phyloP scores from a whole-genome alignment of 345 rosid species.

The Brassica nigra region DNA sequence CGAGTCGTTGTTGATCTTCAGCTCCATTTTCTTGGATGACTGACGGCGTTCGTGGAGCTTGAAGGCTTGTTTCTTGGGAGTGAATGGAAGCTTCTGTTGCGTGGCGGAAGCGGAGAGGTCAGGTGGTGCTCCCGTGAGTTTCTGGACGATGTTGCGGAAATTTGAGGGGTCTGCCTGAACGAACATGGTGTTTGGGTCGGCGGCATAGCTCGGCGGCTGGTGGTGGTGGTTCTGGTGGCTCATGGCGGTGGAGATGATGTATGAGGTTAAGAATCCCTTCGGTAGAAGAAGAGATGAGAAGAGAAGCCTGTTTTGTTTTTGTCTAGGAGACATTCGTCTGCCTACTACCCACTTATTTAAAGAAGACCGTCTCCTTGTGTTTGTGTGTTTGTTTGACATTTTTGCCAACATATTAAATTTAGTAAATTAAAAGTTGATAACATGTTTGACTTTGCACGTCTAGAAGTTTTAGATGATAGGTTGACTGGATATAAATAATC shows the following conservation, averaged over 20 bases:
- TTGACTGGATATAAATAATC: slow-evolving; percentile 5
- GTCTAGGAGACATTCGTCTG: slow-evolving; percentile 36
- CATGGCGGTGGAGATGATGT: slow-evolving; percentile 34
- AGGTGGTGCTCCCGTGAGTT: slow-evolving; percentile 80
- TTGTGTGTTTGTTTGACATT: neutral
- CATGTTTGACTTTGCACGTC: slow-evolving; percentile 40
- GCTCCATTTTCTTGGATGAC: slow-evolving; percentile 64
- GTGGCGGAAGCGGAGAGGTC: slow-evolving; percentile 45
- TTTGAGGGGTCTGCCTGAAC: slow-evolving; percentile 87
- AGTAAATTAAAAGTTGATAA: neutral
- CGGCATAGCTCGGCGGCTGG: slow-evolving; percentile 41
- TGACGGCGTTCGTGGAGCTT: slow-evolving; percentile 89
- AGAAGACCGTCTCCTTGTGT: slow-evolving; percentile 26
- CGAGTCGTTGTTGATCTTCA: slow-evolving; percentile 50
- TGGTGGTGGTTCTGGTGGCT: slow-evolving; percentile 32
- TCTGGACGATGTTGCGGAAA: slow-evolving; percentile 84
- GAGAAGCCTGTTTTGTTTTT: slow-evolving; percentile 25
- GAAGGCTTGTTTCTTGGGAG: slow-evolving; percentile 57
- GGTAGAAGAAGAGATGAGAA: slow-evolving; percentile 15
- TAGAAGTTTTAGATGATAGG: neutral
- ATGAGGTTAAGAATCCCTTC: neutral
- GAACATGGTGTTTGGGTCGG: slow-evolving; percentile 80
- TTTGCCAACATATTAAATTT: slow-evolving; percentile 33
- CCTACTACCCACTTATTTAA: slow-evolving; percentile 29
- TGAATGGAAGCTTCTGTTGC: slow-evolving; percentile 53